Evolutionary conservation across 2,329 filamentous ascomycete genomes (phyloP), one percentile per base, ranked within the genome.

Genomic region (Epichloe sibirici): DNA sequence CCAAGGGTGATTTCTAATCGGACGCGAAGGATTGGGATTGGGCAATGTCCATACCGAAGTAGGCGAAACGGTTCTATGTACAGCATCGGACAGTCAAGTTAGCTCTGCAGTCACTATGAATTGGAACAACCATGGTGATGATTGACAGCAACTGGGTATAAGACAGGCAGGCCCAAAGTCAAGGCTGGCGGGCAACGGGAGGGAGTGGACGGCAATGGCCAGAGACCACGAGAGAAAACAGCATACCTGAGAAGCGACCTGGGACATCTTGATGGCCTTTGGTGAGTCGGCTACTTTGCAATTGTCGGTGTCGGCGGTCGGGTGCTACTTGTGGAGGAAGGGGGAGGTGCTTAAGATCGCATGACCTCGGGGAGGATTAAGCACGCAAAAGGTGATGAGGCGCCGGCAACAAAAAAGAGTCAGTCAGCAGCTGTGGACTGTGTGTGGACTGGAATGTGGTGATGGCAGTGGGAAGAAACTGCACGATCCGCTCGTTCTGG

Each of bases 61-160:
- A 85, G 82, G 93, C 91, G 82, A 88, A 97, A 69, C 88, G 85
- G 82, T 98, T 98, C 93, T 97, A 62, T 28, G 42, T n/a, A n/a
- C n/a, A n/a, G 40, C 5, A 13, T 31, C 13, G 9, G 15, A 9
- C 2, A 9, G 43, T 53, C 38, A 53, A 9, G 43, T 53, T 43
- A 53, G 52, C 48, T 38, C 9, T 43, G 11, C 21, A 7, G 13
- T 38, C 34, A 34, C 44, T 2, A 8, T 6, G 2, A 11, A 43
- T 23, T 49, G 25, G 31, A 44, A 21, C 31, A 25, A 43, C n/a
- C n/a, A 51, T 31, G 49, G 34, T n/a, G 25, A 13, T 17, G 37
- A 35, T 47, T 13, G 49, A 47, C n/a, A 37, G 17, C n/a, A 34
- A 42, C 44, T 37, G 45, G 45, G 15, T 37, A 39, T 39, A 15